Evolutionary conservation across 352 stramenopile species (phyloP).

Genomic region (Pythium grandisporangium): DNA sequence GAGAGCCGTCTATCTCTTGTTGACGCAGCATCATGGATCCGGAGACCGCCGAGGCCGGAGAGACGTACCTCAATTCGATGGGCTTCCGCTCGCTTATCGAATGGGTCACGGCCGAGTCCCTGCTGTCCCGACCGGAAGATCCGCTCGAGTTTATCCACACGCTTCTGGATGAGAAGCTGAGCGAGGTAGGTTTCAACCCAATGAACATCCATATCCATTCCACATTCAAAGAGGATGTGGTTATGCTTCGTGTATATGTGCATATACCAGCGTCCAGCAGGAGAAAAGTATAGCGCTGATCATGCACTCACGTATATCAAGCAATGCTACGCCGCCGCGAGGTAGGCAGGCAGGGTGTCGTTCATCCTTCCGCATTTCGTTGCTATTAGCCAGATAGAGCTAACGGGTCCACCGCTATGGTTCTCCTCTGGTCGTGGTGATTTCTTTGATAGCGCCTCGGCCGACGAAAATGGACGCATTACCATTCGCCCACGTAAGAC

Average conservation of each 20-base stretch:
- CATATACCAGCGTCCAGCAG: slow-evolving; percentile 17
- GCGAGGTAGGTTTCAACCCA: slow-evolving; percentile 44
- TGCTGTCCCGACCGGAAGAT: slow-evolving; percentile 79
- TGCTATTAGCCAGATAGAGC: too few species aligned
- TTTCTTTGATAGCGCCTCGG: slow-evolving; percentile 53
- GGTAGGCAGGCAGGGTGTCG: slow-evolving; percentile 25
- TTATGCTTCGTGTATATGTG: too few species aligned
- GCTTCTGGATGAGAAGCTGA: slow-evolving; percentile 78
- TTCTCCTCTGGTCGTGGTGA: not conserved
- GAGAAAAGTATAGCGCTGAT: slow-evolving; percentile 72
- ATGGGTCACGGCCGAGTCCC: slow-evolving; percentile 84
- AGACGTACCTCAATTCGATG: slow-evolving; percentile 83
- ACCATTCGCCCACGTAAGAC: slow-evolving; percentile 62
- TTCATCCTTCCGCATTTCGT: too few species aligned
- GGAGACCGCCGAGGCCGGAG: slow-evolving; percentile 68
- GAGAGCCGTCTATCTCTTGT: too few species aligned
- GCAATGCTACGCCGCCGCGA: slow-evolving; percentile 81
- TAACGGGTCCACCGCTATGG: too few species aligned
- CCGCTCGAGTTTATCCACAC: slow-evolving; percentile 75
- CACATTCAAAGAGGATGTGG: too few species aligned
- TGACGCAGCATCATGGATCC: slow-evolving; percentile 33
- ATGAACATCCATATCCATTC: too few species aligned
- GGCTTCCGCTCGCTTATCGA: slow-evolving; percentile 88
- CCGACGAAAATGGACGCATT: slow-evolving; percentile 78
- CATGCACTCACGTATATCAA: slow-evolving; percentile 81